phyloP scores from a whole-genome alignment of 345 rosid species.

The Hibiscus mutabilis region DNA sequence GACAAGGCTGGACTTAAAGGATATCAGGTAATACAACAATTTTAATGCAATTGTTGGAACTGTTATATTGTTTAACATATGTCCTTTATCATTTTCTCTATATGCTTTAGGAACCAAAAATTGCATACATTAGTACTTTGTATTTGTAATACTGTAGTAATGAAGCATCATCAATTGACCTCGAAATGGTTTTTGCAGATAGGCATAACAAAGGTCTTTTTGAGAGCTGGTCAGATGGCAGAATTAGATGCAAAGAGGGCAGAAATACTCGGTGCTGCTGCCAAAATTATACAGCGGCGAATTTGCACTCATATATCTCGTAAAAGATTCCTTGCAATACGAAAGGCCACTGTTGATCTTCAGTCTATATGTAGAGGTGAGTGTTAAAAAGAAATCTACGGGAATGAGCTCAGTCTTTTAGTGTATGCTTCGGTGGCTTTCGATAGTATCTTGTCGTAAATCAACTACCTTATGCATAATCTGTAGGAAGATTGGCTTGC shows the following conservation, averaged over 20 bases:
- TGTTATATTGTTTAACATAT: background rate
- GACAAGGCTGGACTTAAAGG: constrained; percentile 86
- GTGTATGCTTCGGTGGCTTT: background rate
- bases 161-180: constrained; percentile 1
- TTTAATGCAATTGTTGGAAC: constrained; percentile 10
- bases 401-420: background rate
- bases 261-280: constrained; percentile 72
- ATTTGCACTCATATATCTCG: constrained; percentile 63
- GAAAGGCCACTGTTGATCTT: constrained; percentile 46
- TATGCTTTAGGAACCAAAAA: background rate
- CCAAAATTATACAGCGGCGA: constrained; percentile 73
- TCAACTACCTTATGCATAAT: background rate
- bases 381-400: constrained; percentile 3
- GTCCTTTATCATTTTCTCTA: background rate
- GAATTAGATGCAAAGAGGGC: constrained; percentile 87
- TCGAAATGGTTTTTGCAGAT: constrained; percentile 43
- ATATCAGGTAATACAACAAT: constrained; percentile 54
- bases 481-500: constrained; percentile 61
- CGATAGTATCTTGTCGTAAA: background rate
- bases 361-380: constrained; percentile 72
- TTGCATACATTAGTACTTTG: background rate
- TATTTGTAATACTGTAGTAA: background rate
- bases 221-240: constrained; percentile 99
- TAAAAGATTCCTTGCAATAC: constrained; percentile 62
- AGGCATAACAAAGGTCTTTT: constrained; percentile 90